phyloP scores from a whole-genome alignment of 108 stramenopile species.

The Fistulifera pelliculosa region DNA sequence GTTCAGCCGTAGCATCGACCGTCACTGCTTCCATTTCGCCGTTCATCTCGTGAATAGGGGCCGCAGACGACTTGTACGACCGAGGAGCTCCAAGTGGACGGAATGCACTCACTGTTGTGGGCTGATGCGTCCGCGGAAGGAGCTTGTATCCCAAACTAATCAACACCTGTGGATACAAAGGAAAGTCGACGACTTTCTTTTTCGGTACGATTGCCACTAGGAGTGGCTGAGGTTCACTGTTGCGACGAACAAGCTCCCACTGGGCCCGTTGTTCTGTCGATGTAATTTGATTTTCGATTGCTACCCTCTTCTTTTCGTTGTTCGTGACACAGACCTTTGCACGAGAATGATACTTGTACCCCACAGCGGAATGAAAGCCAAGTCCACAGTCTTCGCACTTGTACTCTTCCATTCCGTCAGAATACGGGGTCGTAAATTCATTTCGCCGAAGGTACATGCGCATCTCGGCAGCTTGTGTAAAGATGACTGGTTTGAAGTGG shows the following conservation, averaged over 20 bases:
- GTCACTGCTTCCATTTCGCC: neutral
- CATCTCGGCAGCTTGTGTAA: too few species aligned
- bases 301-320: neutral
- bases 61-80: neutral
- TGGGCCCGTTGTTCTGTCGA: constrained; percentile 12
- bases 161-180: constrained; percentile 30
- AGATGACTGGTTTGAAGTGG: too few species aligned
- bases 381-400: constrained; percentile 43
- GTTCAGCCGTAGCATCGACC: too few species aligned
- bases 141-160: constrained; percentile 13
- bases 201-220: neutral
- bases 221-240: neutral
- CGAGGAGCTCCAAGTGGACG: neutral
- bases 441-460: too few species aligned
- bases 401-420: constrained; percentile 5
- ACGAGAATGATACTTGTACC: constrained; percentile 24
- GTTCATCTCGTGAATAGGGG: neutral
- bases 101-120: neutral
- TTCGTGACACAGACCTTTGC: constrained; percentile 16
- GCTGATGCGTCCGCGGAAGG: neutral
- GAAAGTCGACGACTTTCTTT: too few species aligned
- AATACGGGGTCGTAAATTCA: neutral
- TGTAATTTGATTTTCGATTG: neutral
- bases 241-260: neutral
- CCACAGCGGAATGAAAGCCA: constrained; percentile 14